Evolutionary conservation across 768 basidiomycete genomes (phyloP).

Genomic region (Kwoniella botswanensis): DNA sequence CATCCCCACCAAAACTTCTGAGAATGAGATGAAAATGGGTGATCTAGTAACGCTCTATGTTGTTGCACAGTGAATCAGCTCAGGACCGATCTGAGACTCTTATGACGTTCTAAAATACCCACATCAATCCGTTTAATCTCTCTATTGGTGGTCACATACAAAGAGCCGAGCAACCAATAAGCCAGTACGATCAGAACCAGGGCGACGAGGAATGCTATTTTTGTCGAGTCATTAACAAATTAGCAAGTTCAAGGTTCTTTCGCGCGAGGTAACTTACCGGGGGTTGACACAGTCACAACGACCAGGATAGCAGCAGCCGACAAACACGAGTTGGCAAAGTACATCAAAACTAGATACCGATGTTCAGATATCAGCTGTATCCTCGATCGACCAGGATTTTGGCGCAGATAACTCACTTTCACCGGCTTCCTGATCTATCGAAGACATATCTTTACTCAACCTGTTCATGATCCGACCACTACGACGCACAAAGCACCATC

Average conservation of each 20-base stretch:
- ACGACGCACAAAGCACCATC: slow-evolving; percentile 50
- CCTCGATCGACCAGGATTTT: too few species aligned
- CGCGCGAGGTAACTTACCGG: slow-evolving; percentile 33
- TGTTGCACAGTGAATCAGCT: neutral
- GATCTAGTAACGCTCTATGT: slow-evolving; percentile 54
- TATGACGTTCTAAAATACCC: slow-evolving; percentile 23
- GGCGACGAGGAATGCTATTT: slow-evolving; percentile 54
- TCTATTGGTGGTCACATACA: slow-evolving; percentile 59
- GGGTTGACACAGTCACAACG: slow-evolving; percentile 56
- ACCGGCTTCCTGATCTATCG: slow-evolving; percentile 65
- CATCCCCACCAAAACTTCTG: slow-evolving; percentile 59
- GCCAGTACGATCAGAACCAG: slow-evolving; percentile 51
- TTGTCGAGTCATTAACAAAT: neutral
- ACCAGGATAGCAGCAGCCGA: slow-evolving; percentile 54
- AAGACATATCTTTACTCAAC: slow-evolving; percentile 81
- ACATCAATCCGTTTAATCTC: slow-evolving; percentile 61
- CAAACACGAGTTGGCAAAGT: slow-evolving; percentile 47
- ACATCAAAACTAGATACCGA: slow-evolving; percentile 36
- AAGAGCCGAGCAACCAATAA: slow-evolving; percentile 56
- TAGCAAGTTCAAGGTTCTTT: neutral
- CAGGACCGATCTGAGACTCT: neutral
- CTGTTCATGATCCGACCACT: slow-evolving; percentile 79
- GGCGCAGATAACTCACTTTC: slow-evolving; percentile 36
- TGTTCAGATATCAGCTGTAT: slow-evolving; percentile 13
- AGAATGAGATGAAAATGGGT: slow-evolving; percentile 59